Evolutionary conservation across 768 basidiomycete genomes (phyloP).

Genomic region (Lactarius sp.): DNA sequence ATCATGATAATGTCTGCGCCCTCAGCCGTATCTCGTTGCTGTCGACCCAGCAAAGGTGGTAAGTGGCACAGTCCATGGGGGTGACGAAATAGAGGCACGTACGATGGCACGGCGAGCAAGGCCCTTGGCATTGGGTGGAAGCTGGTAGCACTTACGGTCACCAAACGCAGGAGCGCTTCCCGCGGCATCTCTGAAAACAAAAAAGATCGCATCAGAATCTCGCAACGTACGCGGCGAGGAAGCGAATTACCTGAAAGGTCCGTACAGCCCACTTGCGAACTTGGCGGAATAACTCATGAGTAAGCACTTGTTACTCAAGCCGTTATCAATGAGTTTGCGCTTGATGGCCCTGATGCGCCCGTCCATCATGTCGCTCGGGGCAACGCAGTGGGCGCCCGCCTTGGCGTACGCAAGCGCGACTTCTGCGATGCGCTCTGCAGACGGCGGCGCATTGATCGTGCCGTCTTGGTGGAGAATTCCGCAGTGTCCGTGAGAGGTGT

Average conservation of each 20-base stretch:
- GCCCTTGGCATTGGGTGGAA: slow-evolving; percentile 83
- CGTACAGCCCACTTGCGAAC: slow-evolving; percentile 92
- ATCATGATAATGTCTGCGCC: slow-evolving; percentile 99
- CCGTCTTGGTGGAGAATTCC: slow-evolving; percentile 72
- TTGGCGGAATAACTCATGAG: slow-evolving; percentile 98
- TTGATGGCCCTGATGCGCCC: slow-evolving; percentile 91
- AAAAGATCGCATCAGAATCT: background rate
- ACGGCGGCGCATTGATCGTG: slow-evolving; percentile 70
- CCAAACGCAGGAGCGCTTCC: slow-evolving; percentile 94
- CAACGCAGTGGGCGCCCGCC: slow-evolving; percentile 97
- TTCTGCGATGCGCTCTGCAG: slow-evolving; percentile 83
- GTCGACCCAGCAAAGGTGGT: slow-evolving; percentile 2
- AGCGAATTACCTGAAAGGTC: slow-evolving; percentile 78
- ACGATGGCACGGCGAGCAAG: slow-evolving; percentile 92
- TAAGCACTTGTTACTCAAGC: slow-evolving; percentile 81
- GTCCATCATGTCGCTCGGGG: slow-evolving; percentile 99
- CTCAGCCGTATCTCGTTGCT: slow-evolving; percentile 85
- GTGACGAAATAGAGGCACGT: slow-evolving; percentile 32
- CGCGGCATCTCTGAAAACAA: slow-evolving; percentile 91
- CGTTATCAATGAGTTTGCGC: slow-evolving; percentile 71
- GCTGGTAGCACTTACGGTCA: slow-evolving; percentile 96
- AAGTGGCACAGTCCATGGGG: background rate
- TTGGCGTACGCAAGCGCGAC: slow-evolving; percentile 89
- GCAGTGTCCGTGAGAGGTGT: slow-evolving; percentile 97
- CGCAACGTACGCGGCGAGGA: background rate